A percentile compares a stretch with the other conserved stretches of the same genome.
phyloP scores from a whole-genome alignment of 768 basidiomycete genomes.

The Lactarius trivialis region DNA sequence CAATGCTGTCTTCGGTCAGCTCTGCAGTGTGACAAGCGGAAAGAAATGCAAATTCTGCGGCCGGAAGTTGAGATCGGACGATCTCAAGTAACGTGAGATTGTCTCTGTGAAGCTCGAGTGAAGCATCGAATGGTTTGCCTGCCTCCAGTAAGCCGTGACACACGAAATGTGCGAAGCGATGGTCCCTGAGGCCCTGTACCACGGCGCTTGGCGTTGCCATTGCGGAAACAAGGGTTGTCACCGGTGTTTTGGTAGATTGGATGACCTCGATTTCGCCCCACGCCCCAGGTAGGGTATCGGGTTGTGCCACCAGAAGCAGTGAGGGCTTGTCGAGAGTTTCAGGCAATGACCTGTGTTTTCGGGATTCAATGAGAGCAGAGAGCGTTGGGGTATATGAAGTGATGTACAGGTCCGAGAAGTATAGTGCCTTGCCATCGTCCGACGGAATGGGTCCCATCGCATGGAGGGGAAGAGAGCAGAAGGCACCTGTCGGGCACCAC shows the following conservation, averaged over 20 bases:
- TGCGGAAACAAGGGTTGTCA: neutral
- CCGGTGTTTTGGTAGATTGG: neutral
- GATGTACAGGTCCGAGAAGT: neutral
- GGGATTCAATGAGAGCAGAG: too few relatives aligned
- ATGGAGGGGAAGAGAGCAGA: slow-evolving; percentile 6
- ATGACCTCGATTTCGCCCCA: neutral
- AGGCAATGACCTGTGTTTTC: neutral
- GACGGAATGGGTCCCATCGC: slow-evolving; percentile 8
- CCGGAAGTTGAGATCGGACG: neutral
- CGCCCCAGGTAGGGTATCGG: neutral
- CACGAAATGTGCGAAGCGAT: too few relatives aligned
- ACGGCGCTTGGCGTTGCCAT: neutral
- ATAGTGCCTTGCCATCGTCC: neutral
- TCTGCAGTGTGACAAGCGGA: neutral
- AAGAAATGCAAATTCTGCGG: neutral
- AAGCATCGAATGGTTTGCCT: too few relatives aligned
- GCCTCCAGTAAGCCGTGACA: too few relatives aligned
- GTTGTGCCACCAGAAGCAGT: neutral
- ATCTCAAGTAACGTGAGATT: neutral
- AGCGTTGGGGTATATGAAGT: too few relatives aligned
- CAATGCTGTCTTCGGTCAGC: too few relatives aligned
- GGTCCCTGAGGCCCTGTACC: neutral
- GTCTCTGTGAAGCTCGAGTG: too few relatives aligned
- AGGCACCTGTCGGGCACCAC: neutral
- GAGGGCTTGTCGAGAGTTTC: neutral